Evolutionary conservation across 208 protist species (phyloP), one percentile per base, ranked within the genome.

Genomic region (Blastocrithidia nonstop): DNA sequence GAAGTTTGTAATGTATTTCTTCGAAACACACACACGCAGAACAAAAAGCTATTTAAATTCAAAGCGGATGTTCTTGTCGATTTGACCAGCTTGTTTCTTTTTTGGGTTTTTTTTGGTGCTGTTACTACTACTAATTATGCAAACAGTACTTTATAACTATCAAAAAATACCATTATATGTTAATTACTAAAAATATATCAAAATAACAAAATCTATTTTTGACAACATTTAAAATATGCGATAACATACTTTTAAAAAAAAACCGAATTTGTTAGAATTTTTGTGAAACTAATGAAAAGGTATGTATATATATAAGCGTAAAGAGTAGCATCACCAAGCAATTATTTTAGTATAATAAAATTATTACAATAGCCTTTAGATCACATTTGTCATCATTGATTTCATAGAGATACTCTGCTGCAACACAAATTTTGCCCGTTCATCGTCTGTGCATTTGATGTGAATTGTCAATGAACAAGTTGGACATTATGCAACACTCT

Each of bases 381-480:
- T 1, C 9, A 42, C 25, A 33, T 15, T 7, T 7, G 4, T 42
- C 31, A 42, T 26, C 25, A 33, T 42, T 13, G 15, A 15, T 11
- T 42, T 42, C 13, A 42, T n/a, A 11, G 37, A 42, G 25, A 3
- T 15, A 11, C 11, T 24, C 37, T 37, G 21, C 4, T 26, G 41
- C 8, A 43, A 29, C 3, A 86, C 21, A 33, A 91, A 81, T 22
- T 22, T n/a, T 2, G 17, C 29, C 36, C 60, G 69, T 40, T 88
- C 71, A 22, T 69, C 68, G 0, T 55, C 50, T 0, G 70, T 74
- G 60, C 71, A 88, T 23, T 88, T 44, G 37, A 93, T 66, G 16
- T 75, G 76, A 22, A 94, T 61, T 0, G 85, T 94, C 33, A 94
- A 67, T 6, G 81, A 90, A 55, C 85, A 94, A 11, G 85, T 90